Percentiles rank a stretch among this genome's conserved stretches.
Evolutionary conservation across 345 rosid genomes (phyloP).

Genomic region (Citrus australasica): DNA sequence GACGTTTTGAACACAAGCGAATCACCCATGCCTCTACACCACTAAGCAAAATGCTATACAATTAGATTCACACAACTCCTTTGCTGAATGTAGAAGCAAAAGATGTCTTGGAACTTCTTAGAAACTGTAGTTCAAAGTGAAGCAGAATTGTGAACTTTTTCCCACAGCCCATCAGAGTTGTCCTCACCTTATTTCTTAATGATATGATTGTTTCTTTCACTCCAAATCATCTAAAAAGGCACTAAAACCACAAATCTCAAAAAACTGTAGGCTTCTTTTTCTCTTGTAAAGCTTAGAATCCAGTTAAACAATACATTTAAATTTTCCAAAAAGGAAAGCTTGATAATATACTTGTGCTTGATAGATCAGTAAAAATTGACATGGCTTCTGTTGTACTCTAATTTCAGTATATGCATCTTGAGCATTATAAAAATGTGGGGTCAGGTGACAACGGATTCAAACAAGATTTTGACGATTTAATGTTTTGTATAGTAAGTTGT

Average conservation of each 20-base stretch:
- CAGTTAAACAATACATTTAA: background rate
- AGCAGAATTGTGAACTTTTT: background rate
- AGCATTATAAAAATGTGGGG: background rate
- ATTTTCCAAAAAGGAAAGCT: background rate
- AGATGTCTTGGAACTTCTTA: background rate
- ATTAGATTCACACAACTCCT: background rate
- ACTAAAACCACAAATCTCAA: background rate
- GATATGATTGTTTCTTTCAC: background rate
- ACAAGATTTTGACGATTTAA: background rate
- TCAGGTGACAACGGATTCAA: background rate
- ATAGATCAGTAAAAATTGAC: background rate
- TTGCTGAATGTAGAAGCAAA: background rate
- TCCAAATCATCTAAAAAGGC: background rate
- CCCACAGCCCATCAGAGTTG: background rate
- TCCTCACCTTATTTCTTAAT: background rate
- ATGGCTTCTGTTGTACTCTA: background rate
- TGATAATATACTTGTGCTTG: background rate
- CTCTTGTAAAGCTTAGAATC: background rate
- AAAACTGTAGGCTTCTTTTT: background rate
- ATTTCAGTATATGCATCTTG: background rate
- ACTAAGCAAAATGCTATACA: background rate
- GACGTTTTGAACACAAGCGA: background rate
- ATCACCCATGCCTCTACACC: background rate
- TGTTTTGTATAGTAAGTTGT: background rate
- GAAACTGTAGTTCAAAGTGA: background rate